These are phyloP conservation scores for Ampelomyces quisqualis DNA, from an alignment of 2,329 filamentous ascomycete genomes.

Conservation along the genomic window DNA sequence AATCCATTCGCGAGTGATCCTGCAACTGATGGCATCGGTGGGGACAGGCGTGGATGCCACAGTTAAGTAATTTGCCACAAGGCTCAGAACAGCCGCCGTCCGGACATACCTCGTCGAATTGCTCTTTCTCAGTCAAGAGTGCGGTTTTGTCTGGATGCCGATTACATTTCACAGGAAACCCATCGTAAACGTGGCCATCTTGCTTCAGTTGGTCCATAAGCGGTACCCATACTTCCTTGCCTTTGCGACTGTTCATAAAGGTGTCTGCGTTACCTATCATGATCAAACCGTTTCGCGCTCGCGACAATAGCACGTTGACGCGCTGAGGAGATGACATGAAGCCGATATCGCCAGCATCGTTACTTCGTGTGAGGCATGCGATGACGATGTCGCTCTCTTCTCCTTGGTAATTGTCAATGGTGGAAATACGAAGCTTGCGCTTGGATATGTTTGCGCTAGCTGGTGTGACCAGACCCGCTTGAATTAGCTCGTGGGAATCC, in stretches of 20 bases:
- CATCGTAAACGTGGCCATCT: conserved; percentile 48
- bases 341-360: conserved; percentile 63
- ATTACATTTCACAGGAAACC: conserved; percentile 40
- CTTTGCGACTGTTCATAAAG: conserved; percentile 62
- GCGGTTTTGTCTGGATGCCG: conserved; percentile 42
- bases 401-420: conserved; percentile 78
- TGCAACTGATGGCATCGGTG: conserved; percentile 62
- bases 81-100: conserved; percentile 68
- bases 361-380: conserved; percentile 67
- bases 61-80: conserved; percentile 58
- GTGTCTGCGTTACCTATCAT: conserved; percentile 70
- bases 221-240: conserved; percentile 57
- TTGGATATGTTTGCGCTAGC: conserved; percentile 56
- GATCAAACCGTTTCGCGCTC: conserved; percentile 66
- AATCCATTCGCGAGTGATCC: conserved; percentile 60
- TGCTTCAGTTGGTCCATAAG: conserved; percentile 60
- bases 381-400: conserved; percentile 75
- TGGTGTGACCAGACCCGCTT: conserved; percentile 61
- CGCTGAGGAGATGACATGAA: conserved; percentile 68
- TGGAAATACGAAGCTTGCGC: conserved; percentile 61
- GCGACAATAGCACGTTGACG: conserved; percentile 68
- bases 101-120: conserved; percentile 64
- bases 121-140: conserved; percentile 51
- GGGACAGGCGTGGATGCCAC: conserved; percentile 60
- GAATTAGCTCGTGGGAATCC: conserved; percentile 63